Evolutionary conservation across 352 stramenopile genomes (phyloP).

Genomic region (Globisporangium cystogenes): DNA sequence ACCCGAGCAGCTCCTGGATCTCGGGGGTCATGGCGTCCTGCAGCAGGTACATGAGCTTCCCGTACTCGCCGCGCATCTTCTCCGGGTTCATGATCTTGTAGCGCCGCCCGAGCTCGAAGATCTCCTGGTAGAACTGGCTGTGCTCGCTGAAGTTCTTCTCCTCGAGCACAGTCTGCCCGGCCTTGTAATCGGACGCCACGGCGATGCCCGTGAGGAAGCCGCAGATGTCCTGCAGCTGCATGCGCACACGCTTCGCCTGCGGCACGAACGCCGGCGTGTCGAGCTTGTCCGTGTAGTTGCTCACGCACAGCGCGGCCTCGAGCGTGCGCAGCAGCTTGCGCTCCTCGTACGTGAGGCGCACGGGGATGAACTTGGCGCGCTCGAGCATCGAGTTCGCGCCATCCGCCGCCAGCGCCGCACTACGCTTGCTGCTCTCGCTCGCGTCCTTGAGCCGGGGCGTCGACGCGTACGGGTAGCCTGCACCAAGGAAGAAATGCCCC

Average conservation of each 20-base stretch:
- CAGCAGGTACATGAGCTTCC: slow-evolving; percentile 94
- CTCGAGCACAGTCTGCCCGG: slow-evolving; percentile 81
- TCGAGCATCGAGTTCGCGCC: slow-evolving; percentile 63
- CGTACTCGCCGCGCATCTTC: slow-evolving; percentile 96
- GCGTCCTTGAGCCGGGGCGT: slow-evolving; percentile 9
- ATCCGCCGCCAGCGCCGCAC: background rate
- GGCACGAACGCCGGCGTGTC: slow-evolving; percentile 69
- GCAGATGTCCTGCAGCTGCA: slow-evolving; percentile 90
- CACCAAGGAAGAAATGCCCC: slow-evolving; percentile 82
- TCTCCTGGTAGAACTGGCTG: slow-evolving; percentile 84
- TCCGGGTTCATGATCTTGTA: slow-evolving; percentile 99
- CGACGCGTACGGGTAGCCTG: slow-evolving; percentile 23
- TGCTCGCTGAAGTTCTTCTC: slow-evolving; percentile 90
- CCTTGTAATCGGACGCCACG: slow-evolving; percentile 85
- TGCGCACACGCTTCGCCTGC: slow-evolving; percentile 75
- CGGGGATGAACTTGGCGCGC: slow-evolving; percentile 94
- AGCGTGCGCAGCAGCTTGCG: slow-evolving; percentile 92
- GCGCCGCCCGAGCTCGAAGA: slow-evolving; percentile 92
- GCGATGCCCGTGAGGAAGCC: slow-evolving; percentile 90
- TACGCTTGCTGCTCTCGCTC: background rate
- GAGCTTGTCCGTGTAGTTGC: slow-evolving; percentile 93
- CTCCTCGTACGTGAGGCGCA: slow-evolving; percentile 94
- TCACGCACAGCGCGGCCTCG: slow-evolving; percentile 91
- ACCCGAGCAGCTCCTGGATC: slow-evolving; percentile 82
- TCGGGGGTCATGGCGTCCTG: slow-evolving; percentile 87